Evolutionary conservation across 164 flowering plant species (phyloP), one percentile per base, ranked within the genome.

Genomic region (Aristolochia fimbriata): DNA sequence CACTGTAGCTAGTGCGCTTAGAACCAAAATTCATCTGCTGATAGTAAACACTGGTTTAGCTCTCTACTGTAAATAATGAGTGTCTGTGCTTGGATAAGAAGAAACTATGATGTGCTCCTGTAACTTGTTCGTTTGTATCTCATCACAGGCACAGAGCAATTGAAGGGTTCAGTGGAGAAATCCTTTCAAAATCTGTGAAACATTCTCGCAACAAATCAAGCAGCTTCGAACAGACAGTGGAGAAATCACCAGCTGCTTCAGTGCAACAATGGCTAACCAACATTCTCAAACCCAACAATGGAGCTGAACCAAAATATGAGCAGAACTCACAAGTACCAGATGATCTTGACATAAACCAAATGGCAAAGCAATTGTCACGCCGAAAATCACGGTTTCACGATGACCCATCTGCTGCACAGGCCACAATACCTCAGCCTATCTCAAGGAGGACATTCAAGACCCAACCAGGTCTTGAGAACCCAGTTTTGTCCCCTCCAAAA

Each of bases 241-340:
- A 68, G 0, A 13, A 2, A 54, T 73, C 80, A 21, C 80, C 79
- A 41, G 63, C 75, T 11, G 61, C 78, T 0, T 64, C 81, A 10
- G 81, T 78, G 41, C 83, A 83, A 9, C 73, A 78, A 61, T 80
- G 85, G 85, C 72, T 83, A 69, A 66, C 82, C 76, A 80, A 75
- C 76, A 72, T 77, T 45, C 73, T 83, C 70, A 77, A 70, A 30
- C 75, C 78, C 48, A 53, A 52, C 21, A 60, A 66, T 55, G 61
- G 54, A 8, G 11, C 30, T 57, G 57, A 51, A 50, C 60, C 64
- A 65, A 62, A 63, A 9, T 64, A 37, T 6, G 43, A 10, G 14
- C 54, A 62, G 11, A 2, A 5, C 51, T 43, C 50, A 10, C 1
- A 17, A 22, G 45, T 13, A 31, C 11, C 15, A 30, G 53, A 55